phyloP scores from a whole-genome alignment of 768 basidiomycete species.

The Tricholoma terreum region DNA sequence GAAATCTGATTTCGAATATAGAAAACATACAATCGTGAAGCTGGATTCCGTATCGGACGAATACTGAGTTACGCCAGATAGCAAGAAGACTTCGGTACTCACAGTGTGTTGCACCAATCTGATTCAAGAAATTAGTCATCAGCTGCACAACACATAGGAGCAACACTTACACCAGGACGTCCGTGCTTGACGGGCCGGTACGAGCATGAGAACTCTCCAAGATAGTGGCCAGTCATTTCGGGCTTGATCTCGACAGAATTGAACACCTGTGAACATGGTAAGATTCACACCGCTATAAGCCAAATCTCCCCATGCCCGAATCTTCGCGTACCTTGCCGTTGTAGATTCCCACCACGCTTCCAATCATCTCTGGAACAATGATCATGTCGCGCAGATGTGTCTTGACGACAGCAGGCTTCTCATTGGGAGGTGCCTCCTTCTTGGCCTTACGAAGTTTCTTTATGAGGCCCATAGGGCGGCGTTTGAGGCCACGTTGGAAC shows the following conservation, averaged over 20 bases:
- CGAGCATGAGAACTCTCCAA: constrained; percentile 94
- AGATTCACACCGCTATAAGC: not conserved
- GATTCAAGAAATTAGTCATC: constrained; percentile 7
- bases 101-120: constrained; percentile 93
- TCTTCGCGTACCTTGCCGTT: constrained; percentile 74
- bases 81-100: constrained; percentile 30
- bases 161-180: constrained; percentile 87
- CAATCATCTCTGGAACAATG: constrained; percentile 99
- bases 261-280: constrained; percentile 56
- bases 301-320: not conserved
- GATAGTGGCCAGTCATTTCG: constrained; percentile 99
- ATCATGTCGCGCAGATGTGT: constrained; percentile 99
- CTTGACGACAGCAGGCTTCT: constrained; percentile 98
- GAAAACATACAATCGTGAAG: constrained; percentile 70
- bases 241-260: constrained; percentile 99
- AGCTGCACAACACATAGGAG: not conserved
- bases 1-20: constrained; percentile 4
- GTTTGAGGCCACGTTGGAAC: constrained; percentile 98
- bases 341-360: constrained; percentile 96
- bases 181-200: constrained; percentile 99
- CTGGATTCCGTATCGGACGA: constrained; percentile 31
- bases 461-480: constrained; percentile 96
- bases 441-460: constrained; percentile 99
- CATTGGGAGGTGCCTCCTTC: constrained; percentile 98
- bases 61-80: constrained; percentile 6